A percentile compares a stretch with the other conserved stretches of the same genome.
These are phyloP conservation scores for Castanea crenata DNA, from an alignment of 306 rosid genomes.

Conservation along the genomic window DNA sequence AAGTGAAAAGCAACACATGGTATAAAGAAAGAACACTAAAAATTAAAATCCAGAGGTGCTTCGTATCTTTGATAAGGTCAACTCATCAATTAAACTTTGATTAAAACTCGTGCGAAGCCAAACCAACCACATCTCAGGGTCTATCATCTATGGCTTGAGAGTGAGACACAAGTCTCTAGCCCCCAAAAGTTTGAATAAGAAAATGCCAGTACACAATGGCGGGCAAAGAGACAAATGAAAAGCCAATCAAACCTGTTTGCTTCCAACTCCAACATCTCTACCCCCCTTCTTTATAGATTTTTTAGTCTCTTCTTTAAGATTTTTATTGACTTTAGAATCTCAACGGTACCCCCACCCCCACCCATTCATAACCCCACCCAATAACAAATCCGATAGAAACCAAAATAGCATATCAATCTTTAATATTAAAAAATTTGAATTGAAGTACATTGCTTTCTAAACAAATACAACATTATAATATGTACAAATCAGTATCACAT, in stretches of 20 bases:
- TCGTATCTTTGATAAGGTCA: too few species aligned
- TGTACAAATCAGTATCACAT: slow-evolving; percentile 28
- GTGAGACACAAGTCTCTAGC: background rate
- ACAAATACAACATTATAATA: slow-evolving; percentile 9
- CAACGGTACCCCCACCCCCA: background rate
- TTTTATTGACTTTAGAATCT: background rate
- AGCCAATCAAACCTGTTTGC: background rate
- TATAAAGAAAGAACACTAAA: too few species aligned
- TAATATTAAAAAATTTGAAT: slow-evolving; percentile 27
- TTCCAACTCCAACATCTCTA: background rate
- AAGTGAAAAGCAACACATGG: too few species aligned
- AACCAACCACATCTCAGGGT: too few species aligned
- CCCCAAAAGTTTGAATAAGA: background rate
- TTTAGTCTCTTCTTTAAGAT: background rate
- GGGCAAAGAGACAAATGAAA: background rate
- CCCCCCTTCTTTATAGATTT: background rate
- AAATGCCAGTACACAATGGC: background rate
- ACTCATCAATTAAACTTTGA: too few species aligned
- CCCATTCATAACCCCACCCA: background rate
- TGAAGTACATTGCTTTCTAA: slow-evolving; percentile 19
- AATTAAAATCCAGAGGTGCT: too few species aligned
- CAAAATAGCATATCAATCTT: slow-evolving; percentile 21
- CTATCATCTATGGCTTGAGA: background rate
- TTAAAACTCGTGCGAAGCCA: too few species aligned
- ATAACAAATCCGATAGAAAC: slow-evolving; percentile 4